These are phyloP conservation scores for Fusarium bactridioides DNA, from an alignment of 2,329 filamentous ascomycete species.

Conservation along the genomic window DNA sequence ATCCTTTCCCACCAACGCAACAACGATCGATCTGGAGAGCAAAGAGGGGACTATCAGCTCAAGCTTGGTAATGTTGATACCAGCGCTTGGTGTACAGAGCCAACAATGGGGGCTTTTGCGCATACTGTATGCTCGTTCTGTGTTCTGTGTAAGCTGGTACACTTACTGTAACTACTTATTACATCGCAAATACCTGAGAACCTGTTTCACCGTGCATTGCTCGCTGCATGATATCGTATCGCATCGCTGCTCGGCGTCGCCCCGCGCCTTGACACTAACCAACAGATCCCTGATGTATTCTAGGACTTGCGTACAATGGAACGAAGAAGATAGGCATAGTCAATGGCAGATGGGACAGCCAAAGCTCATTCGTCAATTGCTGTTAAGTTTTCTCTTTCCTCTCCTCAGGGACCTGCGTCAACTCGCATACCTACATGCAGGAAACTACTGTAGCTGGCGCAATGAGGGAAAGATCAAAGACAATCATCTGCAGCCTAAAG, in stretches of 20 bases:
- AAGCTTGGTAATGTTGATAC: neutral
- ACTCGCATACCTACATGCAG: slow-evolving; percentile 24
- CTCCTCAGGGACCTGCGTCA: slow-evolving; percentile 40
- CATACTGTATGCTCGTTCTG: neutral
- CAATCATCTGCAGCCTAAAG: slow-evolving; percentile 18
- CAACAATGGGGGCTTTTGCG: neutral
- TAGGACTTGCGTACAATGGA: neutral
- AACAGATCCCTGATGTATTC: neutral
- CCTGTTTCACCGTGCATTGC: slow-evolving; percentile 5
- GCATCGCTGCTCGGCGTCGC: slow-evolving; percentile 37
- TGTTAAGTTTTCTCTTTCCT: slow-evolving; percentile 44
- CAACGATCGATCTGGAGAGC: slow-evolving; percentile 19
- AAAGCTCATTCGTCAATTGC: slow-evolving; percentile 39
- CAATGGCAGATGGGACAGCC: slow-evolving; percentile 1
- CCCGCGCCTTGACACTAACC: slow-evolving; percentile 20
- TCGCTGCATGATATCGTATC: slow-evolving; percentile 28
- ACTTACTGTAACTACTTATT: neutral
- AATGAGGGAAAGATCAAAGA: slow-evolving; percentile 33
- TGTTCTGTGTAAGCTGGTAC: neutral
- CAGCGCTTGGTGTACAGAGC: slow-evolving; percentile 3
- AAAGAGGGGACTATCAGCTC: slow-evolving; percentile 1
- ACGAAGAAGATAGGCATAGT: neutral
- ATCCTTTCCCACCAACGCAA: slow-evolving; percentile 7
- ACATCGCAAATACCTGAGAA: slow-evolving; percentile 1
- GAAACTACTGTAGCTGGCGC: slow-evolving; percentile 29